phyloP scores from a whole-genome alignment of 2,329 filamentous ascomycete genomes.

The Cryphonectria nitschkei region DNA sequence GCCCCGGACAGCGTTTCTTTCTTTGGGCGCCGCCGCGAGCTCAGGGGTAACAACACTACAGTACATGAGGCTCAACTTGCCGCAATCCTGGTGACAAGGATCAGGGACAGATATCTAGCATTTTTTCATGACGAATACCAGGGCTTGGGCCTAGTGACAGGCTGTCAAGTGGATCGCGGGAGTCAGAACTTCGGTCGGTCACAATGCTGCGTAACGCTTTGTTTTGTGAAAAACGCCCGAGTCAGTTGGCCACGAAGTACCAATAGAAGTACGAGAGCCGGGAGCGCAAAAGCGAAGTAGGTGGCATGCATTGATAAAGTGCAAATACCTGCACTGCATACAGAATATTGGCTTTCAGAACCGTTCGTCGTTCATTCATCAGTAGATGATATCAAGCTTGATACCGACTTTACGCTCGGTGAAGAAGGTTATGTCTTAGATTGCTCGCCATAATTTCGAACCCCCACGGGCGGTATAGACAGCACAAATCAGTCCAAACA shows the following conservation, averaged over 20 bases:
- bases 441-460: neutral
- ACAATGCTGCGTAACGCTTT: neutral
- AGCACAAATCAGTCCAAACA: neutral
- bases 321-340: neutral
- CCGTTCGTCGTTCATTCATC: neutral
- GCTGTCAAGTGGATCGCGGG: neutral
- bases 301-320: neutral
- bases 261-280: neutral
- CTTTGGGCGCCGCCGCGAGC: neutral
- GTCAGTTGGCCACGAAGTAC: neutral
- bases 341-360: neutral
- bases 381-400: neutral
- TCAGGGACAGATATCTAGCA: neutral
- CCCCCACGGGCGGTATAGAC: neutral
- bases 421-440: neutral
- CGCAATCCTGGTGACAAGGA: neutral
- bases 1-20: neutral
- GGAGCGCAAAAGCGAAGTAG: neutral
- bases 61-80: neutral
- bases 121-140: no score
- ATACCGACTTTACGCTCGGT: neutral
- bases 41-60: neutral
- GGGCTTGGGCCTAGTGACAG: no score
- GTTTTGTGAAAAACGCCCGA: neutral
- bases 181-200: neutral